Base-by-base conservation (phyloP, 306 rosid genomes). In the Heteromeles arbutifolia region DNA sequence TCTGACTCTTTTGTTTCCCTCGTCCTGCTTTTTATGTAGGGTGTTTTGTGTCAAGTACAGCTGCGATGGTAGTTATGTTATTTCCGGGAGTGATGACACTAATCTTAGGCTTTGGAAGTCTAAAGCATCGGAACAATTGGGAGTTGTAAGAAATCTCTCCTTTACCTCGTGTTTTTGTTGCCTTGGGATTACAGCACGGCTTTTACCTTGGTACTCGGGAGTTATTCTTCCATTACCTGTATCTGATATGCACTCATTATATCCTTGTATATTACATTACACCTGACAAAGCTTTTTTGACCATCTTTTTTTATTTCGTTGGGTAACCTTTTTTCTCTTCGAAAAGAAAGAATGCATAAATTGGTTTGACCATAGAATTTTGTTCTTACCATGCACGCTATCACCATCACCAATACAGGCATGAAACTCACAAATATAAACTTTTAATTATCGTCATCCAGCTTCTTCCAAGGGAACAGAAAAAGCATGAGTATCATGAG, bases 21-120 rank as follows among this genome's bases (percentile, higher is more conserved):
- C 9, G 67, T 41, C 26, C 66, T 69, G 34, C 70, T 56, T 45
- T 57, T 63, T 18, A 25, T 84, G 79, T 81, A 94, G 98, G 93
- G 98, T 95, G 43, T 95, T 95, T 79, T 90, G 97, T 71, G 93
- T 92, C 69, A 95, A 89, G 83, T 95, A 88, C 87, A 95, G 93
- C 76, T 90, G 91, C 21, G 98, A 95, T 82, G 97, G 91, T 75
- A 90, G 96, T 80, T 95, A 95, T 75, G 90, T 95, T 67, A 89
- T 95, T 77, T 95, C 98, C 2, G 98, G 98, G 66, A 95, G 97
- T 76, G 98, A 95, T 65, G 98, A 95, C 84, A 83, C 96, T 59
- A 92, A 95, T 84, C 93, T 95, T 69, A 91, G 98, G 85, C 90
- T 95, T 73, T 95, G 98, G 98, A 92, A 95, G 88, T 95, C 98